A percentile compares a stretch with the other conserved stretches of the same genome.
These are phyloP conservation scores for Kwoniella bestiolae DNA, from an alignment of 768 basidiomycete genomes.

Conservation along the genomic window DNA sequence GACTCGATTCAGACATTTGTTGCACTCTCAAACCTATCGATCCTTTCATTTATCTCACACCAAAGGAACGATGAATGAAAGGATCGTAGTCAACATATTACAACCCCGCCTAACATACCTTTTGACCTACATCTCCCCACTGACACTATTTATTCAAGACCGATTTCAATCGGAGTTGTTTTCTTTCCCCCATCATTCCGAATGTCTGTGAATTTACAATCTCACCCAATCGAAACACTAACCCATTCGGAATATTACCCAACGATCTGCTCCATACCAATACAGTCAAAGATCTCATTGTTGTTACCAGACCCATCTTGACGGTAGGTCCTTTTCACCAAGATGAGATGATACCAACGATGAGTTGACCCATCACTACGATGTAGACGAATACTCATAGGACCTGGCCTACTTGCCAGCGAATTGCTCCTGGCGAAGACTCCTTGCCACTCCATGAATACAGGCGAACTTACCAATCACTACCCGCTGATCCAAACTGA, in stretches of 20 bases:
- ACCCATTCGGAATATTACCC: not conserved
- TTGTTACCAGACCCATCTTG: no score
- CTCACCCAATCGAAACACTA: not conserved
- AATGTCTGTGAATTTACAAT: not conserved
- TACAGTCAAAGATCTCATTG: not conserved
- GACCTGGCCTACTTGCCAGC: not conserved
- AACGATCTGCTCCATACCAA: not conserved
- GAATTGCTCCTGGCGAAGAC: not conserved
- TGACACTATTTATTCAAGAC: not conserved
- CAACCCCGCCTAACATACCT: slow-evolving; percentile 13
- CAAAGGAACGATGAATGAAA: not conserved
- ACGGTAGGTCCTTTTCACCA: not conserved
- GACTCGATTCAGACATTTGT: not conserved
- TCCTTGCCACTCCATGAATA: no score
- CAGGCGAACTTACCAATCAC: no score
- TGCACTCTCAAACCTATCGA: not conserved
- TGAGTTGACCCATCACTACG: no score
- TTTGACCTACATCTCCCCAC: not conserved
- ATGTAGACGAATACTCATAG: not conserved
- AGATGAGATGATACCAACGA: no score
- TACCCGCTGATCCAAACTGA: no score
- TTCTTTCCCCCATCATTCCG: not conserved
- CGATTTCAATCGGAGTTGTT: slow-evolving; percentile 1
- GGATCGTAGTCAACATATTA: not conserved
- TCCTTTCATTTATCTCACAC: not conserved